Evolutionary conservation across 306 rosid genomes (phyloP).

Genomic region (Styphnolobium japonicum): DNA sequence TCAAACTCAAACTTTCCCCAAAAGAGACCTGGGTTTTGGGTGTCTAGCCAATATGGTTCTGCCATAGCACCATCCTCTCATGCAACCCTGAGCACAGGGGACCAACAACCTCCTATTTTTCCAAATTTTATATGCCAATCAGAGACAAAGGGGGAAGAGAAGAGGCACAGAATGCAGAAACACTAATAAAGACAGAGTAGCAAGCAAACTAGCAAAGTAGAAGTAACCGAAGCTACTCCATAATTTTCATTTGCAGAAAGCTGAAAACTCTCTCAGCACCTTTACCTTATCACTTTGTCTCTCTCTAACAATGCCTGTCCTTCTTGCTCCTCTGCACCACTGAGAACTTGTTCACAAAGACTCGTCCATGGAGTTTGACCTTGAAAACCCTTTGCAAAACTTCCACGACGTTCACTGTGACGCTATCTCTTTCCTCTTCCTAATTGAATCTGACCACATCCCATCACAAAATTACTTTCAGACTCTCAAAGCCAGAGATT

Average conservation of each 20-base stretch:
- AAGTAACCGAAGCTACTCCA: conserved; percentile 30
- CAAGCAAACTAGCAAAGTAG: neutral
- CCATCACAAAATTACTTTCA: conserved; percentile 45
- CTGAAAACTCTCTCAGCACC: conserved; percentile 1
- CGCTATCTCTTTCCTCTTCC: conserved; percentile 42
- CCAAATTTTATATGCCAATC: conserved; percentile 16
- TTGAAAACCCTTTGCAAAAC: conserved; percentile 64
- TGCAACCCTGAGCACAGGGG: conserved; percentile 1
- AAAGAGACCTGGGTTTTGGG: neutral
- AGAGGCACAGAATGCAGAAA: conserved; percentile 1
- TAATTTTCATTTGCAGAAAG: conserved; percentile 33
- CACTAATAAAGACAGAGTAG: conserved; percentile 32
- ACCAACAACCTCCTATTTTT: conserved; percentile 24
- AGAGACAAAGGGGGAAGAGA: neutral
- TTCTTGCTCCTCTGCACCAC: conserved; percentile 22
- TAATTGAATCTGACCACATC: conserved; percentile 59
- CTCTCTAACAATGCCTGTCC: conserved; percentile 32
- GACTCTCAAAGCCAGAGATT: conserved; percentile 31
- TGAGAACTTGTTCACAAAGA: neutral
- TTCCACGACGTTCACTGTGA: conserved; percentile 30
- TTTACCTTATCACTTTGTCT: conserved; percentile 24
- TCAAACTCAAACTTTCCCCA: neutral
- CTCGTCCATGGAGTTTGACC: conserved; percentile 65
- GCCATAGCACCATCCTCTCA: conserved; percentile 24
- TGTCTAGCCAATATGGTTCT: conserved; percentile 22